Evolutionary conservation across 306 rosid genomes (phyloP), one percentile per base, ranked within the genome.

Genomic region (Corylus heterophylla): DNA sequence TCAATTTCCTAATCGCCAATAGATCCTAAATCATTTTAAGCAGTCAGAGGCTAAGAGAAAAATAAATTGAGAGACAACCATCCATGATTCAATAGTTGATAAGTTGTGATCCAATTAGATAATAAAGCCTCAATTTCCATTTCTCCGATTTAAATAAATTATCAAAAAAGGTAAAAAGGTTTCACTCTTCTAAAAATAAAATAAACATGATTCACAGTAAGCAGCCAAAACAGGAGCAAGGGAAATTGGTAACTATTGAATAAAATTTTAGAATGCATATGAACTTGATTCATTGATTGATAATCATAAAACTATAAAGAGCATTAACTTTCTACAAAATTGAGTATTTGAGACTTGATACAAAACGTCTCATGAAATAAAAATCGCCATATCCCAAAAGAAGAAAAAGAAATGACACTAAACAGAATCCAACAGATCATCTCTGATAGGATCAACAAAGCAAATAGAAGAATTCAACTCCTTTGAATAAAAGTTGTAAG

Each of bases 361-460:
- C 12, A 20, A 20, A 58, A 20, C 4, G 7, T 22, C 8, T 58
- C 66, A 58, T 9, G 20, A 58, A 22, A 58, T 8, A 58, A 8
- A 25, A 58, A 10, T 20, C 2, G 3, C 31, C 12, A 4, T 22
- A 58, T 22, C 12, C 35, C 66, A 78, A 76, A 2, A 51, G 81
- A 75, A 55, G 9, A 55, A 55, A 51, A 79, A 55, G 37, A 54
- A 54, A 27, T 50, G 25, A 7, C 13, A 35, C 20, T 70, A 31
- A 37, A 50, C 18, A n/a, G 9, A 54, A 63, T 55, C 47, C 77
- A 80, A 76, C 2, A 55, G 80, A 74, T 44, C 76, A 58, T 42
- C 55, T 78, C 58, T 59, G 75, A 79, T 76, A 37, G 75, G 83
- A 87, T 79, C 81, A 39, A 54, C 64, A 73, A 35, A 79, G 73